A percentile compares a stretch with the other conserved stretches of the same genome.
Conservation (phyloP, 805 yeast species). For the Kodamaea lidongshanica region DNA sequence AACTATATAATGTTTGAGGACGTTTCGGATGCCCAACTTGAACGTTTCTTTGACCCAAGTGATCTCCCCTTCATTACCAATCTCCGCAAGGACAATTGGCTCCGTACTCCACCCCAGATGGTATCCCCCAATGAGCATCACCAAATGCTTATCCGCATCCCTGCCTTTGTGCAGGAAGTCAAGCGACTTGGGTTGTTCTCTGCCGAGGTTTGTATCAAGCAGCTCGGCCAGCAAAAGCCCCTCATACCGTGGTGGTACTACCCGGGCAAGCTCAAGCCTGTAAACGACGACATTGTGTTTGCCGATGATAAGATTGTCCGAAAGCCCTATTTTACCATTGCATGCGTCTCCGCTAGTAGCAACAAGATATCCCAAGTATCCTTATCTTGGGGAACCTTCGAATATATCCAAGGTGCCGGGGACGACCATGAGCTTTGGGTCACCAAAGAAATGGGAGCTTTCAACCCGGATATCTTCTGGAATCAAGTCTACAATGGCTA, state of each 20-base stretch:
- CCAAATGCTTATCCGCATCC: conserved; percentile 44
- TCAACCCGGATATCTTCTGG: conserved; percentile 60
- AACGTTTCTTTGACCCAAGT: not conserved
- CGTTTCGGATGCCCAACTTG: conserved; percentile 7
- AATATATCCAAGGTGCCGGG: conserved; percentile 87
- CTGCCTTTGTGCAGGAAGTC: conserved; percentile 43
- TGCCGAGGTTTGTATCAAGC: conserved; percentile 19
- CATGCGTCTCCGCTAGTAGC: conserved; percentile 6
- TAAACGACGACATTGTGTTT: conserved; percentile 2
- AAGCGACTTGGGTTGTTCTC: conserved; percentile 34
- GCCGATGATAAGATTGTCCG: not conserved
- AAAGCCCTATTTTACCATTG: conserved; percentile 3
- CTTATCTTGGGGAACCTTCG: conserved; percentile 13
- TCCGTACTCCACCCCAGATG: conserved; percentile 45
- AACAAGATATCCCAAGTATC: conserved; percentile 2
- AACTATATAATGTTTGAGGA: conserved; percentile 47
- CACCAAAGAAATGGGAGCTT: conserved; percentile 31
- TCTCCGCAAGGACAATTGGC: conserved; percentile 24
- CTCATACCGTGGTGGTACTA: conserved; percentile 65
- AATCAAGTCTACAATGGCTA: conserved; percentile 11
- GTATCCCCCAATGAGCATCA: conserved; percentile 53
- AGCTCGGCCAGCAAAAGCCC: conserved; percentile 29
- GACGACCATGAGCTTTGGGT: conserved; percentile 91
- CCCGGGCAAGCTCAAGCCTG: conserved; percentile 40
- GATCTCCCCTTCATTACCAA: conserved; percentile 5